phyloP scores from a whole-genome alignment of 208 protist genomes.

The Trypanosomatidae sp. region DNA sequence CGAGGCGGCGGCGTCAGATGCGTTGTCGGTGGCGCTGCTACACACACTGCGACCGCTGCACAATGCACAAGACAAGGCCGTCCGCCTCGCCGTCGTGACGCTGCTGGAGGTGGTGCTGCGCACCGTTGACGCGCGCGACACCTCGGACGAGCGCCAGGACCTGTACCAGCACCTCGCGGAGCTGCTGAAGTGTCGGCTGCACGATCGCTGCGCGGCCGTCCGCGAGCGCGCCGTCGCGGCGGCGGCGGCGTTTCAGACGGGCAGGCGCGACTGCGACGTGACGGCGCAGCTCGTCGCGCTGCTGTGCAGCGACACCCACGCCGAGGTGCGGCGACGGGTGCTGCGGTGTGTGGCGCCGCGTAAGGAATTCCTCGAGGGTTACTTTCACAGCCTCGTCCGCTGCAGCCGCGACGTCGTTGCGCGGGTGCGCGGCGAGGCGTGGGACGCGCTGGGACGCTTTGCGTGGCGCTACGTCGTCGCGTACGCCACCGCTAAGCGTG shows the following conservation, averaged over 20 bases:
- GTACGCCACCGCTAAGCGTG: conserved; percentile 48
- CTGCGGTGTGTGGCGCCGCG: conserved; percentile 48
- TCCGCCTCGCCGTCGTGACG: conserved; percentile 63
- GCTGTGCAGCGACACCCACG: conserved; percentile 62
- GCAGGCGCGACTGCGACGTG: conserved; percentile 74
- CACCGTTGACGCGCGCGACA: conserved; percentile 64
- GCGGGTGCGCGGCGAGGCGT: conserved; percentile 66
- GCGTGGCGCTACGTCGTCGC: conserved; percentile 73
- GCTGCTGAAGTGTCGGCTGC: conserved; percentile 62
- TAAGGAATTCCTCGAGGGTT: conserved; percentile 81
- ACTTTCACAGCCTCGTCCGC: conserved; percentile 79
- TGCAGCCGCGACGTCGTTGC: conserved; percentile 60
- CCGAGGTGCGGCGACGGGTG: conserved; percentile 72
- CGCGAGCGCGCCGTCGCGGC: conserved; percentile 55
- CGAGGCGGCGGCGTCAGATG: conserved; percentile 38
- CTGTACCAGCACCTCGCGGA: conserved; percentile 72
- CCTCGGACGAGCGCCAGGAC: conserved; percentile 65
- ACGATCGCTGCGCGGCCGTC: conserved; percentile 62
- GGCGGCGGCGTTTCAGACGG: conserved; percentile 66
- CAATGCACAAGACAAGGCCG: conserved; percentile 73
- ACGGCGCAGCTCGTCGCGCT: conserved; percentile 76
- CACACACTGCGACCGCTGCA: conserved; percentile 38
- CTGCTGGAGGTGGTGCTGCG: conserved; percentile 58
- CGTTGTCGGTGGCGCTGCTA: conserved; percentile 44
- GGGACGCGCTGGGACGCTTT: conserved; percentile 74